Base-by-base conservation (phyloP, 179 eudicot genomes). In the Beta macrorhiza region DNA sequence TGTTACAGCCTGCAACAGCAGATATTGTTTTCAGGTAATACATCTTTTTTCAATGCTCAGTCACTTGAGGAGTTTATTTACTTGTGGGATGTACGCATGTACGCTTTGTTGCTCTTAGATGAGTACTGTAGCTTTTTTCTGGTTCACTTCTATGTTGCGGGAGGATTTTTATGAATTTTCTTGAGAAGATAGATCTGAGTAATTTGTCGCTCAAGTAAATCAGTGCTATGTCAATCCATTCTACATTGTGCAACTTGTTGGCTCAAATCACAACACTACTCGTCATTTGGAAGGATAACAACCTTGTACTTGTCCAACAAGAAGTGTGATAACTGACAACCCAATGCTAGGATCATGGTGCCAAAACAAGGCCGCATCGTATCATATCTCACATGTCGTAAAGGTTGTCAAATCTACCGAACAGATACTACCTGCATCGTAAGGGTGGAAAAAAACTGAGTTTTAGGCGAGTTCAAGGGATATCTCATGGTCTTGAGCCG, bases 1-100 rank as follows among this genome's bases (percentile, higher is more conserved):
- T 92, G 51, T 67, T 94, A 89, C 99, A 92, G 78, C 92, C 99
- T 79, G 93, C 97, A 80, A 97, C 97, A 49, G 97, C 97, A 45
- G 98, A 94, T 83, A 84, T 90, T 75, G 90, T 94, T 81, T 91
- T 92, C 86, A 89, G 97, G 99, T 94, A 91, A 16, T 11, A n/a
- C 20, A 52, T 44, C 51, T 70, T 69, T 57, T 29, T 51, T 22
- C 20, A 20, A 49, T 67, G 7, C 20, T 58, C 47, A 73, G 44
- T 74, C 47, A 74, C 47, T 4, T 55, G 37, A 57, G 10, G 51
- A 75, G 7, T 58, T 53, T 57, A 75, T 75, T 9, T 22, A 53
- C 76, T 11, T 53, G n/a, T 73, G 12, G n/a, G 20, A 7, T 73
- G 62, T n/a, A 65, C 7, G 9, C 73, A 47, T 52, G 37, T 13